Evolutionary conservation across 2,329 filamentous ascomycete genomes (phyloP).

Genomic region (Erysiphe pulchra): DNA sequence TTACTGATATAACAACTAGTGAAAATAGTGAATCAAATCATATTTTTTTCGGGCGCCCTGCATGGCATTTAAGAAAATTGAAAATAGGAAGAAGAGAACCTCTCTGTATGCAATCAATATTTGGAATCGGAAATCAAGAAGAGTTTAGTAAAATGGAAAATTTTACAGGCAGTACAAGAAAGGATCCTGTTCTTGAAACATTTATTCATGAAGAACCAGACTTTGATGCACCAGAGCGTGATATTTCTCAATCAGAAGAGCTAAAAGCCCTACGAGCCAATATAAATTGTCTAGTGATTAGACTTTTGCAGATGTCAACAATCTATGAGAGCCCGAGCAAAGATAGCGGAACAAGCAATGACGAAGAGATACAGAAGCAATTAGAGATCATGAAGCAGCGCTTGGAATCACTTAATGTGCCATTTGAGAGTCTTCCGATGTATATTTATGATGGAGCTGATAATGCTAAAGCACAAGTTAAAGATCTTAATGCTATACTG

Average conservation of each 20-base stretch:
- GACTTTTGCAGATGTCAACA: background rate
- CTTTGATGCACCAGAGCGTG: background rate
- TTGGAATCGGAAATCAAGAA: background rate
- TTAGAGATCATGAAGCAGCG: background rate
- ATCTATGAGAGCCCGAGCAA: background rate
- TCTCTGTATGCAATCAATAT: background rate
- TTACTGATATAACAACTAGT: background rate
- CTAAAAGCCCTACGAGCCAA: background rate
- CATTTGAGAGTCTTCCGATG: conserved; percentile 4
- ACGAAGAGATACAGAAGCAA: background rate
- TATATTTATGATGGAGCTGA: conserved; percentile 4
- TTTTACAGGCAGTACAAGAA: background rate
- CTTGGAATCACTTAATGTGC: background rate
- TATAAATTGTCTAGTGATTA: background rate
- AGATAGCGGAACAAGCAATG: background rate
- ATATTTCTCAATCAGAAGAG: background rate
- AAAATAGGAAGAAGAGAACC: background rate
- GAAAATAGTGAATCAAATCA: background rate
- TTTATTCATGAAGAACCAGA: background rate
- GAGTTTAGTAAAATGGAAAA: background rate
- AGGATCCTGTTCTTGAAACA: background rate
- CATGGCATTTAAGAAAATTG: background rate
- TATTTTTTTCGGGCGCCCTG: background rate
- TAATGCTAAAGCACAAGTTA: conserved; percentile 4
- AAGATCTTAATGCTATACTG: conserved; percentile 7